Percentiles rank a stretch among this genome's conserved stretches.
These are phyloP conservation scores for Saturnispora galanensis DNA, from an alignment of 805 yeast species.

Conservation along the genomic window DNA sequence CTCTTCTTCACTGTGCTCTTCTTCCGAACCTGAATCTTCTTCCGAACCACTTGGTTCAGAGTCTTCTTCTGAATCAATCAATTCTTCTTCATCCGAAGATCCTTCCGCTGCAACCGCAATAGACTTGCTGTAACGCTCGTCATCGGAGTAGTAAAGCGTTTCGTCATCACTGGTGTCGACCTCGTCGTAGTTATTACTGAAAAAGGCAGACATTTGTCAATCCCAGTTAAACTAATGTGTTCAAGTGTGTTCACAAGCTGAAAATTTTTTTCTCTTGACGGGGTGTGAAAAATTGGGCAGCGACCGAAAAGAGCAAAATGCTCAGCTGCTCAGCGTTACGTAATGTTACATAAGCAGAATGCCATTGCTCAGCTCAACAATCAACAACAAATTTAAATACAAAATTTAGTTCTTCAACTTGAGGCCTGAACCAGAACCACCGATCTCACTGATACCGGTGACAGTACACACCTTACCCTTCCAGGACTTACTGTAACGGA, in stretches of 20 bases:
- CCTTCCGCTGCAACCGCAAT: constrained; percentile 7
- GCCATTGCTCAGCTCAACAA: no score
- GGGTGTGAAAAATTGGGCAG: not conserved
- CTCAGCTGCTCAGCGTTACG: not conserved
- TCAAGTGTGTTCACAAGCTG: constrained; percentile 2
- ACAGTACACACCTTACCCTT: constrained; percentile 74
- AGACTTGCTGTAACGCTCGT: constrained; percentile 35
- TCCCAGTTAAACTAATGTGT: not conserved
- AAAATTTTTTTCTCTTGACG: constrained; percentile 4
- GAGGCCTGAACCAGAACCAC: constrained; percentile 88
- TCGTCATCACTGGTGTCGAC: constrained; percentile 44
- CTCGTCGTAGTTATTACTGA: constrained; percentile 51
- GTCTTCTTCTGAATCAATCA: constrained; percentile 15
- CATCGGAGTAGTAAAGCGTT: constrained; percentile 49
- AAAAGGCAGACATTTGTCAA: constrained; percentile 77
- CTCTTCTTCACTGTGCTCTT: constrained; percentile 10
- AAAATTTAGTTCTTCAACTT: constrained; percentile 31
- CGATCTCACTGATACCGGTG: constrained; percentile 69
- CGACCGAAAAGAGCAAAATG: no score
- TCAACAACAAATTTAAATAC: not conserved
- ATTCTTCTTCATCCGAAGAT: constrained; percentile 29
- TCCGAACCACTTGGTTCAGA: constrained; percentile 15
- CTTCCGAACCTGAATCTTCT: constrained; percentile 7
- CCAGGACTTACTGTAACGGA: constrained; percentile 67
- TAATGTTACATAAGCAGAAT: no score